These are phyloP conservation scores for Syzygium malaccense DNA, from an alignment of 441 rosid genomes.

Conservation along the genomic window DNA sequence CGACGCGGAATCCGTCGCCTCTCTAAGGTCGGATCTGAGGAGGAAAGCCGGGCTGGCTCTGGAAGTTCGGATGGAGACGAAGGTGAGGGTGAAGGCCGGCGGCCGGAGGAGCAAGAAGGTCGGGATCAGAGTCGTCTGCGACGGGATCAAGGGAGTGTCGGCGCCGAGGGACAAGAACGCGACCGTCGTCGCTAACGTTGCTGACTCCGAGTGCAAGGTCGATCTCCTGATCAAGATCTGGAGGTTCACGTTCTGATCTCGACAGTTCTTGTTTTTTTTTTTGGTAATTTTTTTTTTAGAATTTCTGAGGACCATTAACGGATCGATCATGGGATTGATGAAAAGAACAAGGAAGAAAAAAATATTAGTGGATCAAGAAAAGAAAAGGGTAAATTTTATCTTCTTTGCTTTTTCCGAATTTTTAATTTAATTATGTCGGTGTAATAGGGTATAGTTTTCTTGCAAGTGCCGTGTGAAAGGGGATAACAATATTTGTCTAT, in stretches of 20 bases:
- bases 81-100: slow-evolving; percentile 38
- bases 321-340: neutral
- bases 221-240: slow-evolving; percentile 62
- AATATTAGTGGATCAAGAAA: neutral
- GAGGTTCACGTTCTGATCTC: slow-evolving; percentile 52
- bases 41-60: slow-evolving; percentile 23
- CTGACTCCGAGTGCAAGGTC: slow-evolving; percentile 43
- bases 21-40: slow-evolving; percentile 49
- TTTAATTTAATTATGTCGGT: neutral
- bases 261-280: neutral
- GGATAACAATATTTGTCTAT: neutral
- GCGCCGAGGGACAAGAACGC: slow-evolving; percentile 43
- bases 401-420: neutral
- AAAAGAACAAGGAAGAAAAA: neutral
- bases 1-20: slow-evolving; percentile 33
- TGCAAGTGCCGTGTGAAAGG: neutral
- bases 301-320: neutral
- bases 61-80: slow-evolving; percentile 38
- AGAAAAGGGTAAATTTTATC: neutral
- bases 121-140: slow-evolving; percentile 43
- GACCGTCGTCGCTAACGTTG: slow-evolving; percentile 20
- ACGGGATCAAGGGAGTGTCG: slow-evolving; percentile 33
- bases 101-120: slow-evolving; percentile 46
- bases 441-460: neutral
- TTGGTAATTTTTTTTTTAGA: neutral